Base-by-base conservation (phyloP, 768 basidiomycete genomes). In the Pulveroboletus sp. region DNA sequence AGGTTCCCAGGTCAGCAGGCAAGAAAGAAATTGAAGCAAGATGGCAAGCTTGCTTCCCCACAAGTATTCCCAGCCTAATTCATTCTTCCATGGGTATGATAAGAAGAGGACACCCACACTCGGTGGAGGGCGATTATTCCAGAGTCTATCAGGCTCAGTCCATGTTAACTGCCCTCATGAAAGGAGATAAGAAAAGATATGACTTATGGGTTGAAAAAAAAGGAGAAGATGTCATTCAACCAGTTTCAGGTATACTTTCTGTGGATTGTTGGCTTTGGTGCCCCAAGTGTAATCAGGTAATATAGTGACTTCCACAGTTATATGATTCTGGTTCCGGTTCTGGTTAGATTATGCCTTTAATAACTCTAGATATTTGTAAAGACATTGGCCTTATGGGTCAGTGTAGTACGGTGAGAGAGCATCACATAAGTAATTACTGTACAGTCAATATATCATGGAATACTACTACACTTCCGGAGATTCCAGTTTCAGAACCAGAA, bases 81-180 rank as follows among this genome's bases (percentile, higher is more conserved):
- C 6, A 7, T 3, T 46, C 36, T 33, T 35, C 50, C 2, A 43
- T 42, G 45, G 29, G 40, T 33, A 1, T 1, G 0, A 51, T 51
- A 31, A 51, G 45, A 33, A 29, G 31, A 31, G 40, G 50, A 10
- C 6, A 37, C 4, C 40, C 23, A 38, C 10, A 51, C 24, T 24
- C 0, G 0, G 31, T 47, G 0, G 36, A 51, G 31, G 45, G 45
- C n/a, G 23, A 43, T 25, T 47, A 47, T 34, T 16, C 24, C 5
- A 42, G 5, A n/a, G 45, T 47, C 2, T 51, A 51, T 17, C 45
- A 51, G 31, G 50, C 50, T 32, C 50, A 51, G 36, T 47, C 40
- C 8, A 47, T 47, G 47, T 27, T 51, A 17, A 47, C 2, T 33
- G 50, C 50, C 13, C 34, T 51, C 3, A 23, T 34, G 4, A 11